phyloP scores from a whole-genome alignment of 2,329 filamentous ascomycete genomes.

The Ceratocystis harringtonii region DNA sequence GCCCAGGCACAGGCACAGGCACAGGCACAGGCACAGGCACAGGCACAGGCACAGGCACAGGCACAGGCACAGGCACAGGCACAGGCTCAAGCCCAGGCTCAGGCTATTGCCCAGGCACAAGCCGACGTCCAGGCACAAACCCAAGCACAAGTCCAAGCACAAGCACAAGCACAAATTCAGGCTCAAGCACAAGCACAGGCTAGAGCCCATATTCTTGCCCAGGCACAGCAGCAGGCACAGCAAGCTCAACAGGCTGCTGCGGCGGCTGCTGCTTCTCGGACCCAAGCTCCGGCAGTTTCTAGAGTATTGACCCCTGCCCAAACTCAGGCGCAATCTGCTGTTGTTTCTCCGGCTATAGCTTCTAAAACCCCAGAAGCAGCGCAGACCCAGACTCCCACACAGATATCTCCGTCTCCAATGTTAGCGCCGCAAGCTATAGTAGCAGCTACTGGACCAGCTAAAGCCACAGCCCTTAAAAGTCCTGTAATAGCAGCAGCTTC shows the following conservation, averaged over 20 bases:
- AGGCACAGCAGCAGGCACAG: slow-evolving; percentile 18
- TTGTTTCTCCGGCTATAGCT: background rate
- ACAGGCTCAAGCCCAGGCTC: slow-evolving; percentile 15
- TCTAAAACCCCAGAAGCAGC: background rate
- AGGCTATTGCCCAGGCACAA: slow-evolving; percentile 8
- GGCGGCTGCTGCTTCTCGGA: slow-evolving; percentile 10
- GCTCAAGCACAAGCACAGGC: slow-evolving; percentile 18
- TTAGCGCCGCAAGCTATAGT: background rate
- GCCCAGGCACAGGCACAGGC: slow-evolving; percentile 18
- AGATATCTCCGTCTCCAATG: background rate
- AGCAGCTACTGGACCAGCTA: background rate
- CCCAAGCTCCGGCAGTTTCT: slow-evolving; percentile 4
- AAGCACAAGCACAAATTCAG: slow-evolving; percentile 8
- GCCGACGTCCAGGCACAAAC: slow-evolving; percentile 6
- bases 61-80: slow-evolving; percentile 15
- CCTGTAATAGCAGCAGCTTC: background rate
- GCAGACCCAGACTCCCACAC: background rate
- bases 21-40: slow-evolving; percentile 18
- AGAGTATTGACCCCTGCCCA: background rate
- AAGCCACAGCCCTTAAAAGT: background rate
- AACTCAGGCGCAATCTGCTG: background rate
- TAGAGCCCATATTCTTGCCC: slow-evolving; percentile 9
- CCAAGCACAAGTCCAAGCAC: background rate
- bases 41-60: slow-evolving; percentile 18
- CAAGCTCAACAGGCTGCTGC: slow-evolving; percentile 19